Percentiles rank a stretch among this genome's conserved stretches.
phyloP scores from a whole-genome alignment of 192 early-diverging fungal species.

The Chytriomyces hyalinus region DNA sequence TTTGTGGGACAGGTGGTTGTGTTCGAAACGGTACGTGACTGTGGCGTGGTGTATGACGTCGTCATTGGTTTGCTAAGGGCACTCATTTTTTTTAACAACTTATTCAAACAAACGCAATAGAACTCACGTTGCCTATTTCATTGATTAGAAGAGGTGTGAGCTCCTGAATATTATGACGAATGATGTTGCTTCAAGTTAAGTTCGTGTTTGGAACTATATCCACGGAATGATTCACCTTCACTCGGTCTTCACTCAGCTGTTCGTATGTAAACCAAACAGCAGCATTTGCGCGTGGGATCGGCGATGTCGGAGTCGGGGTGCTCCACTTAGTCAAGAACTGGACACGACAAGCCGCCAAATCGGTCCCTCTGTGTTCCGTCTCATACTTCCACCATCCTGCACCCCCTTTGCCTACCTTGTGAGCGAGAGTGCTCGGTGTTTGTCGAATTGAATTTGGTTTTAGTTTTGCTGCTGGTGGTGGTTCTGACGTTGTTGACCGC shows the following conservation, averaged over 20 bases:
- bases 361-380: conserved; percentile 18
- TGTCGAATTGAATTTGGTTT: no score
- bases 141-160: neutral
- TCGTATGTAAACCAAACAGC: conserved; percentile 45
- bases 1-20: conserved; percentile 39
- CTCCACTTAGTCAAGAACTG: conserved; percentile 47
- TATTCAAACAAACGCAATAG: neutral
- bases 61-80: neutral
- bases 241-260: neutral
- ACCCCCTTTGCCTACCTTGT: conserved; percentile 20
- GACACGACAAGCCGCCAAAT: conserved; percentile 4
- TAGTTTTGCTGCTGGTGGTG: no score
- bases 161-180: neutral
- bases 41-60: neutral
- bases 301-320: conserved; percentile 36
- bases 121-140: neutral
- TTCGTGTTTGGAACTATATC: neutral
- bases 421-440: no score
- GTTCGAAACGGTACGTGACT: conserved; percentile 42
- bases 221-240: neutral
- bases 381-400: conserved; percentile 35
- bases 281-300: conserved; percentile 48
- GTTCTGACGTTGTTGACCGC: no score
- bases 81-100: neutral
- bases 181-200: neutral